These are phyloP conservation scores for Pulveroboletus sp. DNA, from an alignment of 768 basidiomycete genomes.

Conservation along the genomic window DNA sequence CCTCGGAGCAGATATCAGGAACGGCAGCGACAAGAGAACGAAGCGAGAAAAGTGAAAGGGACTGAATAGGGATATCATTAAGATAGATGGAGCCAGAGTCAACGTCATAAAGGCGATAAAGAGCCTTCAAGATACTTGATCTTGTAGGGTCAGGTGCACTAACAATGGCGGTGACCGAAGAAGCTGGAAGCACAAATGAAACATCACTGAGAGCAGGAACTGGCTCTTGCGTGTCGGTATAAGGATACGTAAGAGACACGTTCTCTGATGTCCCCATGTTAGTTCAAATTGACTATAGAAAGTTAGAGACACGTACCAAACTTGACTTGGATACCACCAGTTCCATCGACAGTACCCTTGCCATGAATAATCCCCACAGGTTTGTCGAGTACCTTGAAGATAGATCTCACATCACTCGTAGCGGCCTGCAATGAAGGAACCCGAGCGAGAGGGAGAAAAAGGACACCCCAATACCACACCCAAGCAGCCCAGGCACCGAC, in stretches of 20 bases:
- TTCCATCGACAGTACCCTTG: conserved; percentile 65
- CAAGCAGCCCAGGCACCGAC: conserved; percentile 26
- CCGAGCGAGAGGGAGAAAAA: conserved; percentile 33
- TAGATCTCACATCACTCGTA: conserved; percentile 71
- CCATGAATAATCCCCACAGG: conserved; percentile 83
- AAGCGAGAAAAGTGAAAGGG: conserved; percentile 78
- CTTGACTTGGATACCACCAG: conserved; percentile 75
- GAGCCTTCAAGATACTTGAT: conserved; percentile 77
- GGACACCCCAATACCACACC: conserved; percentile 29
- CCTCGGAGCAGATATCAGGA: conserved; percentile 60
- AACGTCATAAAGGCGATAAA: conserved; percentile 92
- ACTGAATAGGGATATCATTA: conserved; percentile 83
- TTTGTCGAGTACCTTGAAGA: conserved; percentile 76
- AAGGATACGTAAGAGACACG: conserved; percentile 75
- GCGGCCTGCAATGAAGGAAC: conserved; percentile 58
- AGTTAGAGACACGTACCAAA: conserved; percentile 53
- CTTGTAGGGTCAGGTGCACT: conserved; percentile 81
- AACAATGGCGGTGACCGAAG: conserved; percentile 85
- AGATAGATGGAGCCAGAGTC: conserved; percentile 75
- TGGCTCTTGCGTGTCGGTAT: conserved; percentile 48
- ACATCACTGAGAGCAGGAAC: conserved; percentile 65
- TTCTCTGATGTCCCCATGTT: conserved; percentile 47
- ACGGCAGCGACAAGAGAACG: conserved; percentile 85
- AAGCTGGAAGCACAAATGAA: conserved; percentile 85
- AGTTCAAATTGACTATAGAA: not conserved